Conservation (phyloP, 164 flowering plant species). For the Stephania cephalantha region DNA sequence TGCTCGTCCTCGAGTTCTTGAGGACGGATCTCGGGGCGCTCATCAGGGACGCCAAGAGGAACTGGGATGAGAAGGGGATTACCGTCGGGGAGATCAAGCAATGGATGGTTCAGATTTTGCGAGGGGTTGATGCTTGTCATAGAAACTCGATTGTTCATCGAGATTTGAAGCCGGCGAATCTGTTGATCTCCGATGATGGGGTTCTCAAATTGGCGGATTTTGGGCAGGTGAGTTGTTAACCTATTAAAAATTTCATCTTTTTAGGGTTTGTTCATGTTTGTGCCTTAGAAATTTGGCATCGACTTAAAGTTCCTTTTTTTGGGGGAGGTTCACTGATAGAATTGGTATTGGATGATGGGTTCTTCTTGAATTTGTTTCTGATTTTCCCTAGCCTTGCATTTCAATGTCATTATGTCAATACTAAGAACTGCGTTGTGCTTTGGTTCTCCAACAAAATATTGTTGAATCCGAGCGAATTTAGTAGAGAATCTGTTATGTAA, state of each 20-base stretch:
- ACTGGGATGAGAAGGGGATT: conserved; percentile 34
- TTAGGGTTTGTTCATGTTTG: too few relatives aligned
- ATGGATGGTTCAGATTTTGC: conserved; percentile 82
- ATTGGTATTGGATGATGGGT: too few relatives aligned
- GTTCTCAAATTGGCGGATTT: conserved; percentile 86
- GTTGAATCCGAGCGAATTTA: too few relatives aligned
- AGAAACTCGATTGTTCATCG: conserved; percentile 59
- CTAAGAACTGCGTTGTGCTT: too few relatives aligned
- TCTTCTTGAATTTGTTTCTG: too few relatives aligned
- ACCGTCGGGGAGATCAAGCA: conserved; percentile 58
- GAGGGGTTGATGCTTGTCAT: conserved; percentile 70
- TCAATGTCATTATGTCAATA: too few relatives aligned
- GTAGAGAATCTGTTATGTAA: too few relatives aligned
- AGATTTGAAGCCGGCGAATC: conserved; percentile 79
- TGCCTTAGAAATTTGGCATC: background rate
- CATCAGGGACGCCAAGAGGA: conserved; percentile 51
- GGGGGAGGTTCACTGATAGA: background rate
- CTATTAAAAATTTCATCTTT: background rate
- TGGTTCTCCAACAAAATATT: too few relatives aligned
- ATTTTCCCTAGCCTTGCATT: too few relatives aligned
- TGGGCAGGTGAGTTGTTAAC: conserved; percentile 52
- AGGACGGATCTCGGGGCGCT: conserved; percentile 58
- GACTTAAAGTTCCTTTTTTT: background rate
- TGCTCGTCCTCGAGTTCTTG: conserved; percentile 75
- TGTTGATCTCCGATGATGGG: conserved; percentile 71